Conservation (phyloP, 352 stramenopile genomes). For the Phytophthora sp. region DNA sequence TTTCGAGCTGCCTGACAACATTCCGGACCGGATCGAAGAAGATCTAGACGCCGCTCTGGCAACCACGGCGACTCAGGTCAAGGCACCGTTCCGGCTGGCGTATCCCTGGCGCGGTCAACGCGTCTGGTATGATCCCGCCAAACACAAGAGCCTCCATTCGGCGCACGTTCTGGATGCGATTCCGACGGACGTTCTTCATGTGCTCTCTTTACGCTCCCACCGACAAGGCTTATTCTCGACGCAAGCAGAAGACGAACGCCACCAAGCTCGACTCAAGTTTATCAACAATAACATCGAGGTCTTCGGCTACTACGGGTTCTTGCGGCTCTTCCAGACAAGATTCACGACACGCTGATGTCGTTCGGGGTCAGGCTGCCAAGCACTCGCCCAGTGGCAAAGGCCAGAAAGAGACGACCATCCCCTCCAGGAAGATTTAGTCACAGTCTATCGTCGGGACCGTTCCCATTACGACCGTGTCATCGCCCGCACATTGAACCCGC, state of each 20-base stretch:
- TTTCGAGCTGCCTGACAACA: neutral
- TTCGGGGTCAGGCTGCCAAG: neutral
- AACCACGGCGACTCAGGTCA: neutral
- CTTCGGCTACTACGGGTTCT: conserved; percentile 7
- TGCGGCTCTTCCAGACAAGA: neutral
- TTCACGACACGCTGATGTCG: conserved; percentile 4
- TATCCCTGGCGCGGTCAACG: conserved; percentile 1
- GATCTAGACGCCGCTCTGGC: too few relatives aligned
- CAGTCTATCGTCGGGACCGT: neutral
- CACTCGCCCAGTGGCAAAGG: neutral
- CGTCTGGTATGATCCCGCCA: neutral
- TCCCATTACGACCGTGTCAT: neutral
- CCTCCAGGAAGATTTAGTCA: neutral
- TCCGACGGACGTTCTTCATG: neutral
- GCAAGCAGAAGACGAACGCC: neutral
- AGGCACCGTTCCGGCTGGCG: neutral
- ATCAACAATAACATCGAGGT: neutral
- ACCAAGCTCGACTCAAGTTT: neutral
- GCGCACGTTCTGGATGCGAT: neutral
- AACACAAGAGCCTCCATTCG: neutral
- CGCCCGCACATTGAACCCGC: neutral
- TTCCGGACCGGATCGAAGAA: neutral
- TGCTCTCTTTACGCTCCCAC: neutral
- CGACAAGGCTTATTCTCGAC: neutral
- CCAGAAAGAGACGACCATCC: neutral